Percentiles rank a stretch among this genome's conserved stretches.
These are phyloP conservation scores for Amoebophrya sp. DNA, from an alignment of 169 alveolate genomes.

Conservation along the genomic window DNA sequence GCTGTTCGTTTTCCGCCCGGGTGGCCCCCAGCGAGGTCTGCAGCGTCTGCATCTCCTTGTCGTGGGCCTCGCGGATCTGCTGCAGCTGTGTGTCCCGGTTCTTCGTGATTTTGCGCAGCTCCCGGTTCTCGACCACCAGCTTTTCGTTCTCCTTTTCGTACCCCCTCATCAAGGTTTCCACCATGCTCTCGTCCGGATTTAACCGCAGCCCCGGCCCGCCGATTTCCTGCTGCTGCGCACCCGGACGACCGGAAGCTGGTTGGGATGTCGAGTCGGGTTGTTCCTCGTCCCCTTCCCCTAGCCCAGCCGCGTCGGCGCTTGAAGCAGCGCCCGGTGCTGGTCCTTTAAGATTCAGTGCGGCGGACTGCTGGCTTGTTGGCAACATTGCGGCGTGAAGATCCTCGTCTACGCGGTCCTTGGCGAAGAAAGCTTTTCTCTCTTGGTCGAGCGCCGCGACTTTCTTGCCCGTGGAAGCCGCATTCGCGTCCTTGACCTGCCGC, in stretches of 20 bases:
- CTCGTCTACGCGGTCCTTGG: no score
- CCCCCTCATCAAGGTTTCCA: not conserved
- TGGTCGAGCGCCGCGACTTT: no score
- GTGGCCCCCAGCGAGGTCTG: no score
- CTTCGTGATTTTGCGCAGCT: not conserved
- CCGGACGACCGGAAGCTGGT: not conserved
- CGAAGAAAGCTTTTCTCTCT: no score
- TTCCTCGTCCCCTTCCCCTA: not conserved
- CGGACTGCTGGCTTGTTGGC: no score
- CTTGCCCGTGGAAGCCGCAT: no score
- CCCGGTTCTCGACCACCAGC: not conserved
- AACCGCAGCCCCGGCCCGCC: not conserved
- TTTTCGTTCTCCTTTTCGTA: slow-evolving; percentile 20
- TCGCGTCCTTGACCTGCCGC: no score
- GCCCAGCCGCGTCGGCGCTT: not conserved
- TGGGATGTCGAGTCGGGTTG: not conserved
- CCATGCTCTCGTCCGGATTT: not conserved
- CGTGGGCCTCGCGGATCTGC: no score
- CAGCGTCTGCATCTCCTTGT: no score
- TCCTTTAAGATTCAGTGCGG: not conserved
- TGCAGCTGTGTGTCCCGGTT: no score
- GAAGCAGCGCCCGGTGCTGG: not conserved
- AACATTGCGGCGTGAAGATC: no score
- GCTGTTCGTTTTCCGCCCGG: no score
- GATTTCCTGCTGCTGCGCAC: not conserved